These are phyloP conservation scores for Trifolium subterraneum DNA, from an alignment of 306 rosid species.

Conservation along the genomic window DNA sequence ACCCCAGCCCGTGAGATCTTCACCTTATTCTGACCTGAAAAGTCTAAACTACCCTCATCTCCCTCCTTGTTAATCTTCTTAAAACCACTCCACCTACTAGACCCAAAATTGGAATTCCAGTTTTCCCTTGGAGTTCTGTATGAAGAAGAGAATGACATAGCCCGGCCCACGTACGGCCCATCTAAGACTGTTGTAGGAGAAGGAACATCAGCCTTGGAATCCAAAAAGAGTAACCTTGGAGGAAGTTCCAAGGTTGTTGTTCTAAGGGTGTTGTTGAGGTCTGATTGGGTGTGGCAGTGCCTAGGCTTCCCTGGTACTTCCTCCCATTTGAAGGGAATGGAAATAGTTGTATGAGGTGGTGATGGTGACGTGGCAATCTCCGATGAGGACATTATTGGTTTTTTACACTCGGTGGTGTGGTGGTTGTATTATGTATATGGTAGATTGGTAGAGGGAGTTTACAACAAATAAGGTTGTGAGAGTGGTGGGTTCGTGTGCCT, in stretches of 20 bases:
- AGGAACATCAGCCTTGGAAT: slow-evolving; percentile 45
- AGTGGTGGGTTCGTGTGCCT: slow-evolving; percentile 1
- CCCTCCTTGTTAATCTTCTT: slow-evolving; percentile 56
- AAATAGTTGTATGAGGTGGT: slow-evolving; percentile 53
- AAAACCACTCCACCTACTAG: slow-evolving; percentile 68
- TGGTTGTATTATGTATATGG: too few relatives aligned
- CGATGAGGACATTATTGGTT: slow-evolving; percentile 20
- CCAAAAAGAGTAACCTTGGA: slow-evolving; percentile 65
- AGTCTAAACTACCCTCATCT: slow-evolving; percentile 55
- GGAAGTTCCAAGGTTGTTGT: slow-evolving; percentile 71
- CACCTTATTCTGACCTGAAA: slow-evolving; percentile 43
- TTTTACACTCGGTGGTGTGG: not conserved
- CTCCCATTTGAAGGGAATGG: slow-evolving; percentile 92
- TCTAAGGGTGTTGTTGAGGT: slow-evolving; percentile 21
- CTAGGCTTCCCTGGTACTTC: slow-evolving; percentile 95
- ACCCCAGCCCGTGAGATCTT: slow-evolving; percentile 45
- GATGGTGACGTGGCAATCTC: slow-evolving; percentile 57
- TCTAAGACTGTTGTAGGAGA: slow-evolving; percentile 78
- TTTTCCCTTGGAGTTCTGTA: slow-evolving; percentile 49
- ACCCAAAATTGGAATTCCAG: slow-evolving; percentile 60
- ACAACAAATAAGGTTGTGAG: not conserved
- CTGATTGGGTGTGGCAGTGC: slow-evolving; percentile 38
- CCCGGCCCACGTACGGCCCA: slow-evolving; percentile 73
- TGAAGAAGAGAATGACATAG: slow-evolving; percentile 61
- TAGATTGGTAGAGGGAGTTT: not conserved